Evolutionary conservation across 2,329 filamentous ascomycete genomes (phyloP), one percentile per base, ranked within the genome.

Genomic region (Pseudohalonectria lignicola): DNA sequence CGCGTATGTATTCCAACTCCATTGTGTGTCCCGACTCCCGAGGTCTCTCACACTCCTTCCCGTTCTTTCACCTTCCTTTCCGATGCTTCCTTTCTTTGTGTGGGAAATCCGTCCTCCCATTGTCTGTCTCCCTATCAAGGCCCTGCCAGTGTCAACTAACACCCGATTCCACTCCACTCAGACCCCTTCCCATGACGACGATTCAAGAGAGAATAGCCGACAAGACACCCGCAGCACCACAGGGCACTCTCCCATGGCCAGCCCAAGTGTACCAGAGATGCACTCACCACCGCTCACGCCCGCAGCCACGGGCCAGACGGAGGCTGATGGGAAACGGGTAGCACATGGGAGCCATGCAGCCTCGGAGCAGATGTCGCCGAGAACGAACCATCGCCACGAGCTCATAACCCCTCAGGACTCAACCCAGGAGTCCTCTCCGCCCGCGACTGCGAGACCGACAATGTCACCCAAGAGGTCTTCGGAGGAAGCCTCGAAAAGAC

Each of bases 281-380:
- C 83, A 90, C 49, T 94, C 88, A 10, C 90, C 90, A 47, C 87
- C 87, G 31, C 71, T 96, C 37, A 95, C 88, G 11, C 90, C 90
- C 15, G 79, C 86, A 39, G 87, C 79, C 37, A 90, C 86, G 31
- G 63, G 63, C 16, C 60, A 60, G 26, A 53, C 55, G 30, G 64
- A 67, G 31, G 49, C 51, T 17, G 54, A 58, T n/a, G 43, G 45
- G 4, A 55, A 54, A 32, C 53, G 46, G 28, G 45, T 49, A 4
- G 47, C 51, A 15, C 53, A 41, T 4, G 30, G 37, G 9, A 39
- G 40, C 5, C n/a, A n/a, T n/a, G n/a, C n/a, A n/a, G n/a, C n/a
- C n/a, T n/a, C n/a, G n/a, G n/a, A n/a, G n/a, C 41, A 37, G 8
- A 25, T 44, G 49, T 9, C 40, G 45, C 13, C 34, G 40, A 13